Evolutionary conservation across 805 yeast species (phyloP).

Genomic region (Candida ipomoeae): DNA sequence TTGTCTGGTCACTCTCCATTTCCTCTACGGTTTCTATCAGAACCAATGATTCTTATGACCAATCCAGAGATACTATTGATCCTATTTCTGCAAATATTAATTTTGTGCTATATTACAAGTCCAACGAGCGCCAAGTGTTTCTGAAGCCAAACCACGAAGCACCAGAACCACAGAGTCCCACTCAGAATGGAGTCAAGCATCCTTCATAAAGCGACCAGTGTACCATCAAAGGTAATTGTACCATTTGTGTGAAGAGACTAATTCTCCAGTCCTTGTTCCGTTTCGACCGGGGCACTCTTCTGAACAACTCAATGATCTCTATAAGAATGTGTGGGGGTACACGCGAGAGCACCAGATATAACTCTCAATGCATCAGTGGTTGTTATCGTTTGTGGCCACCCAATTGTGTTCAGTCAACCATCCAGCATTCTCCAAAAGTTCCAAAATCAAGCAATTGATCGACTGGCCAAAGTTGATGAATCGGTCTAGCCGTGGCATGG

Average conservation of each 20-base stretch:
- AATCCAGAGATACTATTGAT: too few relatives aligned
- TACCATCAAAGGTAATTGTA: constrained; percentile 40
- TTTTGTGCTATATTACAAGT: constrained; percentile 16
- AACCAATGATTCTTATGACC: too few relatives aligned
- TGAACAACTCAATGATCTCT: constrained; percentile 38
- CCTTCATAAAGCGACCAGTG: constrained; percentile 45
- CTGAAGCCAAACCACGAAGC: constrained; percentile 42
- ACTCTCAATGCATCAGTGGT: constrained; percentile 39
- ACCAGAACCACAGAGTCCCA: constrained; percentile 42
- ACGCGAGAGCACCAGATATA: constrained; percentile 43
- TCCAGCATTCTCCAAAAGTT: constrained; percentile 40
- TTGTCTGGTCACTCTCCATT: not conserved
- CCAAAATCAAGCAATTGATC: constrained; percentile 37
- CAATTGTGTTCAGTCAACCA: constrained; percentile 46
- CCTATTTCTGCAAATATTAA: not conserved
- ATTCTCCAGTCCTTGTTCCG: constrained; percentile 36
- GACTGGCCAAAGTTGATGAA: constrained; percentile 37
- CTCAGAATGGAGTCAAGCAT: constrained; percentile 45
- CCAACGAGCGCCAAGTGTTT: constrained; percentile 33
- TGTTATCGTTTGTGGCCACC: constrained; percentile 39
- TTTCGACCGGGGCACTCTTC: constrained; percentile 37
- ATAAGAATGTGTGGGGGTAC: constrained; percentile 33
- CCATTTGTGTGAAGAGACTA: constrained; percentile 31
- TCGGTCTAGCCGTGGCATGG: constrained; percentile 27
- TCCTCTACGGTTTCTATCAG: not conserved